Percentiles rank a stretch among this genome's conserved stretches.
Conservation (phyloP, 2,329 filamentous ascomycete genomes). For the Beauveria bassiana region DNA sequence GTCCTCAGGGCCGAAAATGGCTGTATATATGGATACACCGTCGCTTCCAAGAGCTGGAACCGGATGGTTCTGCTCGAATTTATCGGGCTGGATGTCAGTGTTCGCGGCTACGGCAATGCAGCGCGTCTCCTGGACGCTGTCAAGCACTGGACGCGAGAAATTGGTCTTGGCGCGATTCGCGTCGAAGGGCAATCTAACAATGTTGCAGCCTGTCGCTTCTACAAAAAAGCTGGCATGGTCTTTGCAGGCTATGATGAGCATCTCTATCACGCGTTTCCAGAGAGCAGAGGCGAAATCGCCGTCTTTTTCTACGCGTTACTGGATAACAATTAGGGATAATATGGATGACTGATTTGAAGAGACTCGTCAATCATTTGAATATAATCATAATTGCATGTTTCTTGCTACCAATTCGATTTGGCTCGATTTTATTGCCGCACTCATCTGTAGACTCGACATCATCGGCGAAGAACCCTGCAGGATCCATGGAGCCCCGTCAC, state of each 20-base stretch:
- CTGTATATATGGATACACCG: conserved; percentile 11
- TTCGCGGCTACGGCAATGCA: conserved; percentile 13
- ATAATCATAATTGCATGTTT: neutral
- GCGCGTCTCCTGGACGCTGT: conserved; percentile 11
- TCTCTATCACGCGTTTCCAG: conserved; percentile 12
- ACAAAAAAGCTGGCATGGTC: conserved; percentile 13
- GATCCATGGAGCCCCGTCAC: neutral
- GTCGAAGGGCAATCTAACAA: conserved; percentile 15
- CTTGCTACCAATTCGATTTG: neutral
- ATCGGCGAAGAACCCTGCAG: neutral
- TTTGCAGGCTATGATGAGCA: conserved; percentile 16
- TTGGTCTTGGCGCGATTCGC: conserved; percentile 11
- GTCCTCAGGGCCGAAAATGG: neutral
- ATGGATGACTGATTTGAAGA: neutral
- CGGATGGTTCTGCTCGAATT: conserved; percentile 14
- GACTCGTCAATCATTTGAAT: neutral
- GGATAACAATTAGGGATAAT: neutral
- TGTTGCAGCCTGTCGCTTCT: conserved; percentile 14
- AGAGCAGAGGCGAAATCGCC: conserved; percentile 12
- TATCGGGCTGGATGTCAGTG: conserved; percentile 13
- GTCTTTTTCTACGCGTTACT: conserved; percentile 15
- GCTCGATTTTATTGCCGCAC: too few species aligned
- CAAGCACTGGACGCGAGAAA: conserved; percentile 13
- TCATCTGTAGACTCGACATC: neutral
- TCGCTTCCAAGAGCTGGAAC: conserved; percentile 15